Base-by-base conservation (phyloP, 805 yeast species). In the Komagataella pseudopastoris region DNA sequence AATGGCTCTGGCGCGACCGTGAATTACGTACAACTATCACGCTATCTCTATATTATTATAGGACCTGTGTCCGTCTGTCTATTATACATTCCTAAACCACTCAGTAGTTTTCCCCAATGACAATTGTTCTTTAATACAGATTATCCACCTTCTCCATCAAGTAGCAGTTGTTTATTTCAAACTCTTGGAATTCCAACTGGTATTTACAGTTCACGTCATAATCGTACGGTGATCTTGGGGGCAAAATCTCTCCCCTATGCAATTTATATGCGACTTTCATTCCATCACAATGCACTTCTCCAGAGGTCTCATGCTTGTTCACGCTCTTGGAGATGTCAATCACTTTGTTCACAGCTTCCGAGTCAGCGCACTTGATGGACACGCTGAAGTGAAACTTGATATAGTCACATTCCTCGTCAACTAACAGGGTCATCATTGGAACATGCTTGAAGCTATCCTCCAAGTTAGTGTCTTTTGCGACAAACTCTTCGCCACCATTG, bases 161-260 rank as follows among this genome's bases (percentile, higher is more conserved):
- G 49, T 56, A 61, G 12, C 55, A 48, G 45, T 59, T 60, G 46
- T 59, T 60, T 17, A 62, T 52, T 23, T 54, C 49, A 24, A 63
- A 54, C 7, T 53, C 50, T 6, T 56, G 54, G 39, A 63, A 53
- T 4, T 57, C 54, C 4, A 62, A 22, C 44, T 55, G 51, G 44
- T 61, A 63, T 36, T 62, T 55, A 14, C 59, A 55, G 12, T 58
- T 52, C 2, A 51, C 43, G 4, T 59, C 63, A 49, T 54, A 63
- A 48, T 62, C 66, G 45, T 60, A 63, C 8, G 62, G 65, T 12
- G 60, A 51, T 47, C 56, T 54, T 8, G 64, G 61, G 6, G 60
- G 60, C 1, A 59, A 30, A 48, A 56, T 60, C 22, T 55, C 60
- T 8, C 64, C 64, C 49, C 57, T 59, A 2, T 14, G 23, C n/a